Evolutionary conservation across 495 filamentous ascomycete genomes (phyloP).

Genomic region (Aspergillus campestris): DNA sequence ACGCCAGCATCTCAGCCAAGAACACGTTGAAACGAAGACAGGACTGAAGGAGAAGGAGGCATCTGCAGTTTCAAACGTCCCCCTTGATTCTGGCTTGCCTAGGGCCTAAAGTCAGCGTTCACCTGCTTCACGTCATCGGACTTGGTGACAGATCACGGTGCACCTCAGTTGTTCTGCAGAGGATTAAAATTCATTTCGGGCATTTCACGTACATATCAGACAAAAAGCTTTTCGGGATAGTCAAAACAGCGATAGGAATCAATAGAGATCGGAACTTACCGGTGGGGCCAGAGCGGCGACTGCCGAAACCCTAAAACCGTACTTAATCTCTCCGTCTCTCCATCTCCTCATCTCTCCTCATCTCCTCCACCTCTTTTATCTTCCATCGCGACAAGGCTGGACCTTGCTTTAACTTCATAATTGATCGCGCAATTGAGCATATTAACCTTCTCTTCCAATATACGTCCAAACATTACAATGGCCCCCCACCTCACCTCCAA

Average conservation of each 20-base stretch:
- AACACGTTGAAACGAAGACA: slow-evolving; percentile 54
- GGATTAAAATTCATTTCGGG: too few relatives aligned
- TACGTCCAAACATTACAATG: slow-evolving; percentile 4
- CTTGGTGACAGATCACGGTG: too few relatives aligned
- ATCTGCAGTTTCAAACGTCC: too few relatives aligned
- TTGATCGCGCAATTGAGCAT: neutral
- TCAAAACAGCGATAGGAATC: too few relatives aligned
- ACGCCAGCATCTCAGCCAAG: slow-evolving; percentile 40
- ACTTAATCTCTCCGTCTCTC: neutral
- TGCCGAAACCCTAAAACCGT: neutral
- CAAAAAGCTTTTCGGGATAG: too few relatives aligned
- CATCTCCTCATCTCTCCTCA: neutral
- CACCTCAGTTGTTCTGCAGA: too few relatives aligned
- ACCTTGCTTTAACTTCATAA: neutral
- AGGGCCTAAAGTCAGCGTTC: too few relatives aligned
- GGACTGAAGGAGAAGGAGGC: slow-evolving; percentile 24
- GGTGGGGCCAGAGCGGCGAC: neutral
- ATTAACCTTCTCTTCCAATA: neutral
- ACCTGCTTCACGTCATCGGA: too few relatives aligned
- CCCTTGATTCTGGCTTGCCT: too few relatives aligned
- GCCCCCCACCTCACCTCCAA: slow-evolving; percentile 23
- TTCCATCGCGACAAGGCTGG: neutral
- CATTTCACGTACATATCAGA: too few relatives aligned
- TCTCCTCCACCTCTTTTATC: too few relatives aligned
- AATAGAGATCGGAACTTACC: neutral